phyloP scores from a whole-genome alignment of 371 early-diverging fungal species.

The Syncephalis plumigaleata region DNA sequence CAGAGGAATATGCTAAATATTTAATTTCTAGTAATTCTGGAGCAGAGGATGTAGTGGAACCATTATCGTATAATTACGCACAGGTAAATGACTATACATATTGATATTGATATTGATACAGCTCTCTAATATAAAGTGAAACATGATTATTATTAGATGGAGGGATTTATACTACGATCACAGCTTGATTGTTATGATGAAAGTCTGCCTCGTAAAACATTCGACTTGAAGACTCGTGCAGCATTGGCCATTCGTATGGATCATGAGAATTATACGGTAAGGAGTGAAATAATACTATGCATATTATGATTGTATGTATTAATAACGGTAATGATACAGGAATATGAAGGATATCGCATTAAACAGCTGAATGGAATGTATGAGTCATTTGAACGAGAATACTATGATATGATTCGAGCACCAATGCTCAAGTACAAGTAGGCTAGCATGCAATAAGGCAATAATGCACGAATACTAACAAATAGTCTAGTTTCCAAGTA shows the following conservation, averaged over 20 bases:
- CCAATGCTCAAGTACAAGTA: slow-evolving; percentile 75
- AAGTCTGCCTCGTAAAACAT: slow-evolving; percentile 52
- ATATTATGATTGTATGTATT: not conserved
- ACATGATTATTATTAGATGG: slow-evolving; percentile 22
- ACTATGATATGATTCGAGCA: slow-evolving; percentile 82
- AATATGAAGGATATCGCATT: slow-evolving; percentile 36
- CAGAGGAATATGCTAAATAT: slow-evolving; percentile 3
- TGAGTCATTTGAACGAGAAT: slow-evolving; percentile 82
- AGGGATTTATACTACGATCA: slow-evolving; percentile 63
- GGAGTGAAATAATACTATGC: slow-evolving; percentile 4
- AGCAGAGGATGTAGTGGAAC: not conserved
- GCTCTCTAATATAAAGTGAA: slow-evolving; percentile 5
- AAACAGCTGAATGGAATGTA: slow-evolving; percentile 35
- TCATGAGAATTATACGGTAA: slow-evolving; percentile 44
- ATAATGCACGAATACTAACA: not conserved
- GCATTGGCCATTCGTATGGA: slow-evolving; percentile 72
- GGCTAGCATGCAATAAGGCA: not conserved
- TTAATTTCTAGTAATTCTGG: not conserved
- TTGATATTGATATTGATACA: too few species aligned
- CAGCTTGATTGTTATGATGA: slow-evolving; percentile 81
- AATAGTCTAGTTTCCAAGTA: slow-evolving; percentile 51
- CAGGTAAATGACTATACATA: not conserved
- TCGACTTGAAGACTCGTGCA: slow-evolving; percentile 91
- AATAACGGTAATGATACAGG: slow-evolving; percentile 9
- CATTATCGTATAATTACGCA: not conserved